Percentiles rank a stretch among this genome's conserved stretches.
Evolutionary conservation across 2,329 filamentous ascomycete genomes (phyloP).

Genomic region (Aspergillus piperis): DNA sequence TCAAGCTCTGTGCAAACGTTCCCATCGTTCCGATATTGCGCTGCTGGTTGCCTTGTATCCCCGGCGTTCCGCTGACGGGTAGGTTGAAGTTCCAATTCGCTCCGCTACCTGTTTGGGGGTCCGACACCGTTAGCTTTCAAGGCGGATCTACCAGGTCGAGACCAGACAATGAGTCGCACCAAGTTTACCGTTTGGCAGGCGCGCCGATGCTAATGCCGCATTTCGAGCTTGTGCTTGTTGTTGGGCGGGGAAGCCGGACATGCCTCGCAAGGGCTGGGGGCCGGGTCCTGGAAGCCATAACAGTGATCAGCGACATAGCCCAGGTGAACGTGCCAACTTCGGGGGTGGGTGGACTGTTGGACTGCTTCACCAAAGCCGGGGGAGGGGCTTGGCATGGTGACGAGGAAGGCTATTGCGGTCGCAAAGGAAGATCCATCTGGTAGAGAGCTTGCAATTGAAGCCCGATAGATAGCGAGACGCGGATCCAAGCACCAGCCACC

Average conservation of each 20-base stretch:
- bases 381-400: slow-evolving; percentile 7
- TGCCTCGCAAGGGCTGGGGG: slow-evolving; percentile 54
- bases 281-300: slow-evolving; percentile 44
- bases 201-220: slow-evolving; percentile 49
- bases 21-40: slow-evolving; percentile 54
- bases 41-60: slow-evolving; percentile 53
- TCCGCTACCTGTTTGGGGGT: slow-evolving; percentile 48
- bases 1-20: slow-evolving; percentile 60
- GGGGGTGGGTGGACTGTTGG: slow-evolving; percentile 1
- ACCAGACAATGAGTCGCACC: slow-evolving; percentile 40
- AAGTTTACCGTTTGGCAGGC: slow-evolving; percentile 57
- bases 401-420: slow-evolving; percentile 22
- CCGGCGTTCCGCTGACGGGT: slow-evolving; percentile 55
- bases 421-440: slow-evolving; percentile 23
- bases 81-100: slow-evolving; percentile 61
- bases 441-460: slow-evolving; percentile 26
- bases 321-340: not conserved
- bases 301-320: slow-evolving; percentile 16
- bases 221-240: slow-evolving; percentile 52
- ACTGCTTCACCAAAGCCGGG: slow-evolving; percentile 5
- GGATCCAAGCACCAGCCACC: slow-evolving; percentile 7
- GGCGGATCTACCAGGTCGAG: not conserved
- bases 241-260: slow-evolving; percentile 57
- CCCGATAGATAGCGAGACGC: slow-evolving; percentile 1
- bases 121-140: slow-evolving; percentile 26